Base-by-base conservation (phyloP, 202 grass and related monocot species). In the Setaria italica region DNA sequence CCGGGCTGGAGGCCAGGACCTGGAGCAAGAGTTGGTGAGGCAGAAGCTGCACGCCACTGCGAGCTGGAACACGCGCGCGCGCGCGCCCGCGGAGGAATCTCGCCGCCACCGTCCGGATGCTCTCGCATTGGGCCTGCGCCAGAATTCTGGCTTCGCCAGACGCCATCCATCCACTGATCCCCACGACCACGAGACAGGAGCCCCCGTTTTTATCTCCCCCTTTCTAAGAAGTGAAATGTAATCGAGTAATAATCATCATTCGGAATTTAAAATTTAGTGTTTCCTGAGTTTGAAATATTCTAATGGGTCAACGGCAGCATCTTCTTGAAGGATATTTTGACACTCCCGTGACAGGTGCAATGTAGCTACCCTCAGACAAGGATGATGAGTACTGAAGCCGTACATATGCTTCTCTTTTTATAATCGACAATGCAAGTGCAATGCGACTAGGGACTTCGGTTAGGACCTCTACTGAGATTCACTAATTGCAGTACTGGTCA, bases 391-490 rank as follows among this genome's bases (percentile, higher is more conserved):
- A 41, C 39, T 33, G 49, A 55, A 30, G 53, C 5, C 51, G 20
- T 6, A 9, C 1, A 48, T 39, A 39, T 39, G 0, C 14, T 58
- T 66, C 37, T 57, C 11, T 67, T 10, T 74, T 73, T 59, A 16
- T 11, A 57, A 72, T 42, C 59, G 70, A 54, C 8, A 25, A 81
- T 11, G 65, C 34, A 53, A 5, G 7, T 39, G 57, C 12, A 21
- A 41, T 32, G 58, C 53, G 21, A 11, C 11, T 30, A 46, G 25
- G 14, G 13, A 5, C 71, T 37, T 41, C 6, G 33, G 55, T 74
- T 65, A 56, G 67, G 81, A 48, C 48, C 47, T 50, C 39, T 51
- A 9, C 8, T 10, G 73, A 83, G 74, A 84, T 87, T 84, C 74
- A 68, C 8, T 90, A 48, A 47, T 39, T 34, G 39, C 80, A 9